Evolutionary conservation across 2,329 filamentous ascomycete species (phyloP), one percentile per base, ranked within the genome.

Genomic region (Claviceps lovelessii): DNA sequence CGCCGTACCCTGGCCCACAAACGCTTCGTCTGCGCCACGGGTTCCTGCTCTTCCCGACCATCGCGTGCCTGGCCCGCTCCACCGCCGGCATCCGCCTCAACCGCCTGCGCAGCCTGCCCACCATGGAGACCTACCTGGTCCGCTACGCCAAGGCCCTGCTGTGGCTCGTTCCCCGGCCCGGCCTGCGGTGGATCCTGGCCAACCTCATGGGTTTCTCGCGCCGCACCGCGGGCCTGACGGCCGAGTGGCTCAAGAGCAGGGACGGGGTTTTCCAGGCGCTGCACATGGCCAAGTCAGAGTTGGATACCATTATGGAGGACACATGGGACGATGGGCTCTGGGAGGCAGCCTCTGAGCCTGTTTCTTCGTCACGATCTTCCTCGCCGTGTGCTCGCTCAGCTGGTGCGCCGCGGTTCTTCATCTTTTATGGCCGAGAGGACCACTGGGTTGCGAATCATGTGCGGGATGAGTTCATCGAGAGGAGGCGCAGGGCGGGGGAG

Each of bases 41-140:
- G 1, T 73, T 89, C 46, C 72, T 90, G 55, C 74, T 90, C 19
- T 89, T 89, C 64, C 85, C 86, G 1, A 88, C 86, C 1, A 76
- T 90, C 42, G 76, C 83, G n/a, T 79, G 88, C 67, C 83, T 90
- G 58, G 80, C 81, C 10, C 68, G 71, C 55, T 86, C 83, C 1
- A 74, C 77, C 0, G 80, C 73, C 33, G 86, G 86, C 1, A 68
- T 68, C 54, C 76, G 76, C 50, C 53, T 67, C 17, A 58, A 60
- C 42, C 59, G 72, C 4, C 61, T 81, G 5, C 69, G 70, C 3
- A 64, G 68, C 47, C 68, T 68, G 5, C 72, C 74, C 1, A 56
- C 73, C 3, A 62, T 81, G 2, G 70, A 73, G 31, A 56, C 61
- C 1, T 63, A 70, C 53, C 70, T 71, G 4, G 72, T 75, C 55